phyloP scores from a whole-genome alignment of 202 grass and related monocot genomes.

The Digitaria exilis region DNA sequence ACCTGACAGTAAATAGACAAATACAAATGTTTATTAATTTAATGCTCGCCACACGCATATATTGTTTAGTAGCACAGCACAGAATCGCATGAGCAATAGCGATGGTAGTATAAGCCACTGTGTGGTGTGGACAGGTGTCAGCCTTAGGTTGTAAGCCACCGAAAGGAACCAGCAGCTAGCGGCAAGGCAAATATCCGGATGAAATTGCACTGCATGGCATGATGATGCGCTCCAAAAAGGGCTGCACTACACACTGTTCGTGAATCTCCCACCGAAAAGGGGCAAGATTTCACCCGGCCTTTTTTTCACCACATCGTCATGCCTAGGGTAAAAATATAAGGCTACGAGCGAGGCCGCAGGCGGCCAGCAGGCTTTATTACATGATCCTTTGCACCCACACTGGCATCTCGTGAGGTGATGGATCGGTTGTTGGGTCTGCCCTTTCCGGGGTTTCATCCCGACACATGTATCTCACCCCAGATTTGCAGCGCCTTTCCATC shows the following conservation, averaged over 20 bases:
- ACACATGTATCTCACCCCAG: slow-evolving; percentile 54
- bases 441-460: slow-evolving; percentile 45
- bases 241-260: neutral
- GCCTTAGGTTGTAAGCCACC: neutral
- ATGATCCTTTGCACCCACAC: slow-evolving; percentile 36
- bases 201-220: neutral
- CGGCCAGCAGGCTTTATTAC: slow-evolving; percentile 24
- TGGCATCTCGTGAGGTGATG: slow-evolving; percentile 48
- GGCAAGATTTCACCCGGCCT: slow-evolving; percentile 25
- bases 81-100: too few relatives aligned
- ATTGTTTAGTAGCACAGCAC: too few relatives aligned
- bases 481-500: slow-evolving; percentile 45
- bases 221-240: neutral
- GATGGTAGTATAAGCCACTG: neutral
- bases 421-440: slow-evolving; percentile 41
- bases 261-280: slow-evolving; percentile 51
- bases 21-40: neutral
- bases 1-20: neutral
- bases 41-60: neutral
- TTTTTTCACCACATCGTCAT: slow-evolving; percentile 42
- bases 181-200: neutral
- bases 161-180: neutral
- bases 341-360: slow-evolving; percentile 28
- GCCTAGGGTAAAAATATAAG: slow-evolving; percentile 14
- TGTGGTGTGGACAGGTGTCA: neutral